Evolutionary conservation across 2,329 filamentous ascomycete genomes (phyloP).

Genomic region (Ascochyta rabiei): DNA sequence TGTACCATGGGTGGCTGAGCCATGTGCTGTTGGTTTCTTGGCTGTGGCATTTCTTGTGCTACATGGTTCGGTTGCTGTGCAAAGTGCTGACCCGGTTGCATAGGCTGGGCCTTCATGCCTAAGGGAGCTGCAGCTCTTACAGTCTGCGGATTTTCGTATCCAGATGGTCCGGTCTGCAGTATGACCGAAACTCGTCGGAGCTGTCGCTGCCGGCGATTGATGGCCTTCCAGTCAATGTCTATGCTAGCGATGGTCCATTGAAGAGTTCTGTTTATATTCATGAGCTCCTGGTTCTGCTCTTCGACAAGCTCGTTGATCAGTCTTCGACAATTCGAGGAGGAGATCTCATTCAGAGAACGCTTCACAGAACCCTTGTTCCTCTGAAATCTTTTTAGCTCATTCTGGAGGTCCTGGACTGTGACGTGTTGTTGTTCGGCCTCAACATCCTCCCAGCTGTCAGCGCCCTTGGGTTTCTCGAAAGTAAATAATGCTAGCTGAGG

Average conservation of each 20-base stretch:
- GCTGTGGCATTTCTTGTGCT: constrained; percentile 14
- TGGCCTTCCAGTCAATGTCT: constrained; percentile 28
- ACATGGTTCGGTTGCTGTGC: constrained; percentile 1
- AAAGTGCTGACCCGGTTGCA: constrained; percentile 9
- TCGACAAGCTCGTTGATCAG: constrained; percentile 37
- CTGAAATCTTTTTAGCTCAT: constrained; percentile 30
- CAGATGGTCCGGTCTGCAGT: constrained; percentile 35
- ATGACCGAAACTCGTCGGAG: constrained; percentile 37
- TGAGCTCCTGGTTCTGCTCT: constrained; percentile 33
- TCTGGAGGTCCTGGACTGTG: constrained; percentile 27
- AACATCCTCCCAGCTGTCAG: constrained; percentile 35
- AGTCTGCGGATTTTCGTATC: constrained; percentile 15
- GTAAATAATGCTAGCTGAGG: constrained; percentile 36
- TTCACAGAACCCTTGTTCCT: constrained; percentile 27
- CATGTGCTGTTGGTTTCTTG: constrained; percentile 3
- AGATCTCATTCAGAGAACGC: constrained; percentile 29
- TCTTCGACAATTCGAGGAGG: constrained; percentile 32
- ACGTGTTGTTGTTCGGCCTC: constrained; percentile 32
- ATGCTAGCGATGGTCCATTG: constrained; percentile 40
- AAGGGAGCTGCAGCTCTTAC: constrained; percentile 1
- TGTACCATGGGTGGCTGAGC: constrained; percentile 1
- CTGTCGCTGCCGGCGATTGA: constrained; percentile 20
- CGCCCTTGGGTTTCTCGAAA: constrained; percentile 29
- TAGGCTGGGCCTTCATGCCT: constrained; percentile 8
- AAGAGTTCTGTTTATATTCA: constrained; percentile 26